These are phyloP conservation scores for Pilatotrama ljubarskyi DNA, from an alignment of 768 basidiomycete genomes.

Conservation along the genomic window DNA sequence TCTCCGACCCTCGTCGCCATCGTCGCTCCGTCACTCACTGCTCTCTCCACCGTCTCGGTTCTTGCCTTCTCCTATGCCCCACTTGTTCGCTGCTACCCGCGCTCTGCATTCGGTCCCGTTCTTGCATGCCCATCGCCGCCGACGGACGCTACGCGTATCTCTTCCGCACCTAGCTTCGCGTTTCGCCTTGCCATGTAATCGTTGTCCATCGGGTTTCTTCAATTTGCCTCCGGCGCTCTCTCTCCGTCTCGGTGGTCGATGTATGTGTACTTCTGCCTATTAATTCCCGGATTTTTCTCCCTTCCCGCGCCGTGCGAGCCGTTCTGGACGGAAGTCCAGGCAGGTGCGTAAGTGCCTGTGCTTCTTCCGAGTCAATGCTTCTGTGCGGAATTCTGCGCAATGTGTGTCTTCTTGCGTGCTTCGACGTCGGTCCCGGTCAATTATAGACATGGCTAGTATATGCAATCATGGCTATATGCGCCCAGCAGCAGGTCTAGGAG, in stretches of 20 bases:
- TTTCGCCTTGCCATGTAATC: slow-evolving; percentile 5
- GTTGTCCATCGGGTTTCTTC: slow-evolving; percentile 8
- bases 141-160: slow-evolving; percentile 9
- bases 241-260: slow-evolving; percentile 16
- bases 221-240: too few species aligned
- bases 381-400: too few species aligned
- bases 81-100: slow-evolving; percentile 9
- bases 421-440: too few species aligned
- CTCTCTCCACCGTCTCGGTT: background rate
- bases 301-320: background rate
- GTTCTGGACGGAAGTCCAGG: too few species aligned
- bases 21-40: slow-evolving; percentile 7
- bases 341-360: too few species aligned
- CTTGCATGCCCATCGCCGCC: background rate
- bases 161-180: background rate
- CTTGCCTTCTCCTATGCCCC: background rate
- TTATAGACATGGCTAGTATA: too few species aligned
- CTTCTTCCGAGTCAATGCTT: too few species aligned
- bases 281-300: slow-evolving; percentile 6
- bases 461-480: too few species aligned
- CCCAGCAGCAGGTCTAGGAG: too few species aligned
- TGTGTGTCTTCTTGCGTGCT: too few species aligned
- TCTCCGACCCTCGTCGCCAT: background rate
- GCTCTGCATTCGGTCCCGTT: slow-evolving; percentile 1
- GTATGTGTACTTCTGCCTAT: slow-evolving; percentile 18